These are phyloP conservation scores for Entonaema liquescens DNA, from an alignment of 495 filamentous ascomycete species.

Conservation along the genomic window DNA sequence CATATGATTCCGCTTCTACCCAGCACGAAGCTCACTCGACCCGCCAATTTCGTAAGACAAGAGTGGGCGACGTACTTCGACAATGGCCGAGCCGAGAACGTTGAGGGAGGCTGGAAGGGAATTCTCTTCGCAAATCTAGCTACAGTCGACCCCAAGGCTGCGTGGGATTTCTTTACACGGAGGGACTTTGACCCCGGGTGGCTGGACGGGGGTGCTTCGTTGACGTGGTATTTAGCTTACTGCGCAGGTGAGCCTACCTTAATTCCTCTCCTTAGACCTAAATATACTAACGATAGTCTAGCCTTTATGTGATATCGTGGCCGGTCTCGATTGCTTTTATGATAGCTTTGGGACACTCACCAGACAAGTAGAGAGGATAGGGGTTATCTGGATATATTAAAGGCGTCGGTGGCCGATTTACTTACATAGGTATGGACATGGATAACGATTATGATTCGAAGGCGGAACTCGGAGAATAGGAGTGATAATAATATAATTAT, in stretches of 20 bases:
- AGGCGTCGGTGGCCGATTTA: slow-evolving; percentile 5
- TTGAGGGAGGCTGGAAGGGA: slow-evolving; percentile 83
- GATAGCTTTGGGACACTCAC: not conserved
- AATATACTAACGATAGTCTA: slow-evolving; percentile 29
- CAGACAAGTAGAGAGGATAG: not conserved
- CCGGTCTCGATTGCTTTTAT: not conserved
- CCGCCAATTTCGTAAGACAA: slow-evolving; percentile 73
- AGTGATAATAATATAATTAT: not conserved
- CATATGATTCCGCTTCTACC: slow-evolving; percentile 95
- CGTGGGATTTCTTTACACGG: slow-evolving; percentile 78
- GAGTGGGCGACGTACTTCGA: slow-evolving; percentile 87
- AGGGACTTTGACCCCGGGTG: slow-evolving; percentile 71
- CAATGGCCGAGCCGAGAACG: slow-evolving; percentile 64
- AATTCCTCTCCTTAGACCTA: not conserved
- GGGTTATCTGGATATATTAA: slow-evolving; percentile 27
- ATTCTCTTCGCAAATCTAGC: slow-evolving; percentile 86
- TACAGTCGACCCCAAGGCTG: slow-evolving; percentile 72
- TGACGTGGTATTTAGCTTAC: slow-evolving; percentile 90
- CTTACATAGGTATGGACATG: slow-evolving; percentile 10
- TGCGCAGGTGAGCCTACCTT: slow-evolving; percentile 64
- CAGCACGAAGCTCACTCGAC: slow-evolving; percentile 71
- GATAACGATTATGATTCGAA: slow-evolving; percentile 24
- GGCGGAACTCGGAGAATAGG: slow-evolving; percentile 1
- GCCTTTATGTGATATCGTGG: slow-evolving; percentile 41
- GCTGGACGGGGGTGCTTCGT: slow-evolving; percentile 86